Conservation (phyloP, 495 filamentous ascomycete species). For the Trichoderma virens region DNA sequence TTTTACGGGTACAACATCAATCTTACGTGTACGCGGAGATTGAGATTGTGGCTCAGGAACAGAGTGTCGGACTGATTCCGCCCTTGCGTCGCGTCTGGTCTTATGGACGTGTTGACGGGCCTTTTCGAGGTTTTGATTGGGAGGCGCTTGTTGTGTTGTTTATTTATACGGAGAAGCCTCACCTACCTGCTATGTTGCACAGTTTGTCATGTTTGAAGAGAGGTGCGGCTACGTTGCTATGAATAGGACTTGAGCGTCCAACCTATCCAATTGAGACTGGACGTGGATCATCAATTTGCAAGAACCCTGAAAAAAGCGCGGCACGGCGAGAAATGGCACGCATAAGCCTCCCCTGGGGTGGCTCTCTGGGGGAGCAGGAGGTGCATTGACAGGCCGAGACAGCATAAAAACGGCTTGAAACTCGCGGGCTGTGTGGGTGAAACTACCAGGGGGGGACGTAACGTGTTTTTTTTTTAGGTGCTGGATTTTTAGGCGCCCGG, state of each 20-base stretch:
- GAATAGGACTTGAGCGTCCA: too few species aligned
- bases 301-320: not conserved
- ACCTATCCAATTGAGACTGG: too few species aligned
- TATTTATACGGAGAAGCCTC: too few species aligned
- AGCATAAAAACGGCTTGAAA: not conserved
- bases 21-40: not conserved
- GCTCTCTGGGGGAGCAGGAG: too few species aligned
- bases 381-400: slow-evolving; percentile 5
- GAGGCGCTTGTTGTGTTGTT: too few species aligned
- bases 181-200: too few species aligned
- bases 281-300: too few species aligned
- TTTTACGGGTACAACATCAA: too few species aligned
- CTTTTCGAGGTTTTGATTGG: not conserved
- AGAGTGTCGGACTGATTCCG: not conserved
- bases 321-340: not conserved
- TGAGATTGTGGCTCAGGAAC: not conserved
- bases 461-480: not conserved
- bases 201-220: too few species aligned
- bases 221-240: too few species aligned
- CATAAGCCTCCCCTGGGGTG: too few species aligned
- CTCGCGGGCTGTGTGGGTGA: slow-evolving; percentile 4
- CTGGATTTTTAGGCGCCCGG: slow-evolving; percentile 4
- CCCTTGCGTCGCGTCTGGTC: not conserved
- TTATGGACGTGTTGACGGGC: not conserved
- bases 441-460: not conserved